Base-by-base conservation (phyloP, 139 green algal genomes). In the Haematococcus lacustris region DNA sequence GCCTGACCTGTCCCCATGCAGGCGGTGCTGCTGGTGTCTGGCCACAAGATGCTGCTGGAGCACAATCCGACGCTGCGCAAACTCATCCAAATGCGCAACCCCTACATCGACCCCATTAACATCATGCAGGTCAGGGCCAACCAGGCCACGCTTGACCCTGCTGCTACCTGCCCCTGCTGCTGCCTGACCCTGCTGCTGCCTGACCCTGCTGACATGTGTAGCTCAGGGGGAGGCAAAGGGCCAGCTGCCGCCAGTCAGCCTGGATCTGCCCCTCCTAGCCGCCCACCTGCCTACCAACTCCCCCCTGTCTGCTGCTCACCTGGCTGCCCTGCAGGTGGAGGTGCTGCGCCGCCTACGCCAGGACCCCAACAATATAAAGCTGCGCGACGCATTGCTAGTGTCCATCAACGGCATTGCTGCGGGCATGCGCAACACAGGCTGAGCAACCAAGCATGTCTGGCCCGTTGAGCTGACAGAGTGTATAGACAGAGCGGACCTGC, bases 381-480 rank as follows among this genome's bases (percentile, higher is more conserved):
- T 95, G 41, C 79, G 79, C 3, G 91, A 94, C 63, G 88, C 89
- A 1, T 80, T 96, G 68, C 82, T 96, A 40, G 86, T 98, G 69
- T 95, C 87, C 41, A 97, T 98, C 82, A 98, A 97, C 78, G 94
- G 95, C 53, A 96, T 99, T 62, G 92, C 95, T 5, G 90, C 94
- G 21, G 95, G 94, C 73, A 97, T 98, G 95, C 89, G 94, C 47
- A 99, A 98, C 87, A 99, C 95, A 4, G 95, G 94, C 0, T 98
- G 73, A 41, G 47, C n/a, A n/a, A n/a, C n/a, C n/a, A n/a, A n/a
- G n/a, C n/a, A n/a, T n/a, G n/a, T n/a, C n/a, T n/a, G n/a, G n/a
- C n/a, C n/a, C n/a, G n/a, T n/a, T n/a, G n/a, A n/a, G n/a, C n/a
- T n/a, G n/a, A n/a, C n/a, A n/a, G n/a, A n/a, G n/a, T n/a, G n/a